Evolutionary conservation across 1,139 yeast species (phyloP), one percentile per base, ranked within the genome.

Genomic region (Sugiyamaella castrensis): DNA sequence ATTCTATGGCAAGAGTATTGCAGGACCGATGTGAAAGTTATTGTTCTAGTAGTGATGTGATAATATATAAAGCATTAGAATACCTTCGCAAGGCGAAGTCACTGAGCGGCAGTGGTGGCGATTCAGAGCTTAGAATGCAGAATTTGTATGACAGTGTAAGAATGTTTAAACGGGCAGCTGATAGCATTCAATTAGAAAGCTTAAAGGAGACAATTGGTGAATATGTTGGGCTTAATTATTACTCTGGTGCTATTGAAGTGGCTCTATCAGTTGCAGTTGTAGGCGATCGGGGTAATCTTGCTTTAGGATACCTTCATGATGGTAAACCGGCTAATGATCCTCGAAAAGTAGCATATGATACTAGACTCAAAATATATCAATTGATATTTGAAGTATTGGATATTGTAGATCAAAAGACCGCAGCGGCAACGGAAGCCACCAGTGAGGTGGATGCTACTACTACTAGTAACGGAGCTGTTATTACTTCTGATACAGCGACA

Each of bases 21-120:
- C 96, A 92, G 67, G 94, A 87, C 47, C 82, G 95, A 56, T 94
- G 98, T 72, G 96, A 96, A 1, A 84, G 96, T 1, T 94, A 89
- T 68, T 94, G 98, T 63, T 88, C 97, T 0, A 81, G 95, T 9
- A 88, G 87, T 59, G 98, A 94, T 68, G 97, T 92, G 29, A 77
- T 89, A 53, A 87, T 94, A 24, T 94, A 91, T 73, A 87, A 92
- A 68, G 98, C 98, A 0, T 81, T 89, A 59, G 98, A 94, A 65
- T 88, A 86, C 63, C 73, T 94, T 60, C 86, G 94, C 51, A 81
- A 84, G 61, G 98, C 98, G 0, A 87, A 86, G 62, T 35, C 49
- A 4, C 85, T 80, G 53, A 79, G 82, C 56, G 89, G 87, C 1
- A 56, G 51, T 16, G 5, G 24, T 19, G 24, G 24, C 24, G 24